Conservation (phyloP, 345 rosid genomes). For the Hirschfeldia incana region DNA sequence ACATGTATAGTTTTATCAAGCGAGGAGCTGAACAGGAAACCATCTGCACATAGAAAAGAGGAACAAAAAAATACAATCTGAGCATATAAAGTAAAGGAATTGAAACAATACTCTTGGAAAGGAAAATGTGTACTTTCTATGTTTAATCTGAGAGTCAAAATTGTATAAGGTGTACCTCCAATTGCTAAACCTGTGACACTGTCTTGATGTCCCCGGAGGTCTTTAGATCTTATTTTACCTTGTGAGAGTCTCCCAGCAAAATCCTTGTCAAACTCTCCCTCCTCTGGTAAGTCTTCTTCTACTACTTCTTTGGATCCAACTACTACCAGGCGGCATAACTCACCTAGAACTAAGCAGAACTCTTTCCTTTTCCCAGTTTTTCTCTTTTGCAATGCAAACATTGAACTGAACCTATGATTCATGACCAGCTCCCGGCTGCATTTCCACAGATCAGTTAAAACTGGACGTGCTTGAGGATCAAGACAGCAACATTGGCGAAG, state of each 20-base stretch:
- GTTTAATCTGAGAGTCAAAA: not conserved
- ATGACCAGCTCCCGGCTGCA: conserved; percentile 58
- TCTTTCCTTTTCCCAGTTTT: conserved; percentile 35
- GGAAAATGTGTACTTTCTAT: not conserved
- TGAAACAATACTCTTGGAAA: not conserved
- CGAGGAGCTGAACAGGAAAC: conserved; percentile 80
- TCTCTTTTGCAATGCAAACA: conserved; percentile 32
- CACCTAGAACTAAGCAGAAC: conserved; percentile 57
- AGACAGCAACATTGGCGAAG: conserved; percentile 59
- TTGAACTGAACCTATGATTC: conserved; percentile 36
- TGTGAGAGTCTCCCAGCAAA: conserved; percentile 49
- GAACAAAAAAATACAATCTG: conserved; percentile 18
- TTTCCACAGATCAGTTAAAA: conserved; percentile 60
- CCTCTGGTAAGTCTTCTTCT: conserved; percentile 39
- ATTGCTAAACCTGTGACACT: conserved; percentile 73
- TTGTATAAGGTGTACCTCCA: conserved; percentile 58
- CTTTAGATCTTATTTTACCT: conserved; percentile 57
- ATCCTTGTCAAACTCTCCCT: conserved; percentile 39
- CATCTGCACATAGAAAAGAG: conserved; percentile 54
- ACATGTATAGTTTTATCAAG: conserved; percentile 73
- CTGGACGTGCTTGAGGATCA: conserved; percentile 62
- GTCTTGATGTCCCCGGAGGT: conserved; percentile 71
- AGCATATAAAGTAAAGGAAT: not conserved
- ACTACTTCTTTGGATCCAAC: conserved; percentile 27
- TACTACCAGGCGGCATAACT: conserved; percentile 44